phyloP scores from a whole-genome alignment of 345 rosid species.

The Populus alba region DNA sequence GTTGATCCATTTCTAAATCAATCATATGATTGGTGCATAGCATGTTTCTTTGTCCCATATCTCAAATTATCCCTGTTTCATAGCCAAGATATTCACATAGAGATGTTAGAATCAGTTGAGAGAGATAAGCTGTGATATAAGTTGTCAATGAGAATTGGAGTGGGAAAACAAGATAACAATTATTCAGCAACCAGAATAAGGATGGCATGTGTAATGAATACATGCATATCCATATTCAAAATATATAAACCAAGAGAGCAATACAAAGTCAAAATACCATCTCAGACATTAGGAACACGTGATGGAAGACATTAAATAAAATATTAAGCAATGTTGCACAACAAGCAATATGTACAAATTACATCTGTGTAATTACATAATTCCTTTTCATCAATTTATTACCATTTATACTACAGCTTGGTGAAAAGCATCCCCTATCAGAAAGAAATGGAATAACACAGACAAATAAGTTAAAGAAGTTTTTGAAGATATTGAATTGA shows the following conservation, averaged over 20 bases:
- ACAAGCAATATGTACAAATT: neutral
- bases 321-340: neutral
- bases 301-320: neutral
- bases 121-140: neutral
- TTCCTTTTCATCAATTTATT: neutral
- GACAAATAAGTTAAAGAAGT: neutral
- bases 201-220: neutral
- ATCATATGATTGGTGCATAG: constrained; percentile 39
- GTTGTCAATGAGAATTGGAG: neutral
- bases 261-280: neutral
- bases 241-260: neutral
- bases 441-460: neutral
- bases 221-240: neutral
- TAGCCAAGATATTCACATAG: constrained; percentile 10
- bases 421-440: neutral
- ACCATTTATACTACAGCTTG: neutral
- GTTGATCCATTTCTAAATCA: constrained; percentile 57
- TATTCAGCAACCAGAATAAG: neutral
- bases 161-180: neutral
- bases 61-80: constrained; percentile 31
- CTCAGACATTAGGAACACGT: neutral
- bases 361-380: neutral
- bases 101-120: constrained; percentile 1
- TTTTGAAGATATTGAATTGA: neutral
- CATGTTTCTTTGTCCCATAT: constrained; percentile 57